Evolutionary conservation across 1,284 basidiomycete species (phyloP).

Genomic region (Meira miltonrushii): DNA sequence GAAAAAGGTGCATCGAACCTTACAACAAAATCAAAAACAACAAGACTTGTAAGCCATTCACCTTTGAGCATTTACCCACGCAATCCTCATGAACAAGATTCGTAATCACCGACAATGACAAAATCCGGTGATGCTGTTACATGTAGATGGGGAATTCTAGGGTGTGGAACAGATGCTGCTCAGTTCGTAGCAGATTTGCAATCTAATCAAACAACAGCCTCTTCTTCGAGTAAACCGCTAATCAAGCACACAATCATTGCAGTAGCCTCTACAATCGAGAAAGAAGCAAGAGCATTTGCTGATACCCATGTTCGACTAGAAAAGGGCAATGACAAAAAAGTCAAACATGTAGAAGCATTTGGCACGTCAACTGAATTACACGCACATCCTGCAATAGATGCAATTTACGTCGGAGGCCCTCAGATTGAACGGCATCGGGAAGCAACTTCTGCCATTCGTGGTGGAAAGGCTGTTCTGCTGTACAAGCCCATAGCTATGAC

Average conservation of each 20-base stretch:
- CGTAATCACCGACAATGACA: too few relatives aligned
- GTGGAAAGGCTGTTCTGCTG: constrained; percentile 10
- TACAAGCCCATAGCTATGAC: constrained; percentile 2
- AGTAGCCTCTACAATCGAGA: constrained; percentile 2
- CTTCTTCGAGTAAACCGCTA: not conserved
- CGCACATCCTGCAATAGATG: constrained; percentile 8
- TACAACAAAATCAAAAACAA: too few relatives aligned
- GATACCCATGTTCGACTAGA: constrained; percentile 4
- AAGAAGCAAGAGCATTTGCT: constrained; percentile 5
- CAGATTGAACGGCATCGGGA: not conserved
- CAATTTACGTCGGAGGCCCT: constrained; percentile 5
- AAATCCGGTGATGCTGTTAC: not conserved
- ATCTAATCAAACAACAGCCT: not conserved
- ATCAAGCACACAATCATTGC: constrained; percentile 6
- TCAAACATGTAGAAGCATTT: not conserved
- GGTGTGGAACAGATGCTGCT: constrained; percentile 6
- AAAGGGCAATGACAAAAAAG: not conserved
- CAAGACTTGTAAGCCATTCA: too few relatives aligned
- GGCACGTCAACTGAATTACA: constrained; percentile 1
- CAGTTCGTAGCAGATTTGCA: constrained; percentile 9
- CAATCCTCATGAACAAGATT: too few relatives aligned
- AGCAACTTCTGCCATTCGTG: constrained; percentile 10
- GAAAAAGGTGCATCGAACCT: too few relatives aligned
- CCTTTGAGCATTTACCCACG: too few relatives aligned
- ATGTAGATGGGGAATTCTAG: constrained; percentile 14